Percentiles rank a stretch among this genome's conserved stretches.
Conservation (phyloP, 2,329 filamentous ascomycete genomes). For the Eutypa lata region DNA sequence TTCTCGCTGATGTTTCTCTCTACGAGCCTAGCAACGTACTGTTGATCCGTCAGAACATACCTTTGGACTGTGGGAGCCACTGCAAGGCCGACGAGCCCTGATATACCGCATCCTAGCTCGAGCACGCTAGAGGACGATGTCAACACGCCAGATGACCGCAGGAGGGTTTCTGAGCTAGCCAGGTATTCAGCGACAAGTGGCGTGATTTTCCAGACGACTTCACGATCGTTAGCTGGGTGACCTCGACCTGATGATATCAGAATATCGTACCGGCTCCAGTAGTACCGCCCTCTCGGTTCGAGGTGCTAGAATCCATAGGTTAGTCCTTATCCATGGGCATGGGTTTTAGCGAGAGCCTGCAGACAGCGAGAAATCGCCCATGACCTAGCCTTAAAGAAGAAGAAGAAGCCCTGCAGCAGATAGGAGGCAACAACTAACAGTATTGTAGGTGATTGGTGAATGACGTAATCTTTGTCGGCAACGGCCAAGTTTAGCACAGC, state of each 20-base stretch:
- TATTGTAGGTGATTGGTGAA: constrained; percentile 80
- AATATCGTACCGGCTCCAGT: constrained; percentile 45
- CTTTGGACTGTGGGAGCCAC: constrained; percentile 58
- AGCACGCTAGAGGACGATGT: constrained; percentile 57
- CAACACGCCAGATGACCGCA: constrained; percentile 57
- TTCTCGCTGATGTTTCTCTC: constrained; percentile 73
- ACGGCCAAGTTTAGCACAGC: constrained; percentile 64
- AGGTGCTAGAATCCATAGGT: background rate
- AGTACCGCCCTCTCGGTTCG: constrained; percentile 36
- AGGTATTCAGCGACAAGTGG: constrained; percentile 82
- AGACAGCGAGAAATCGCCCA: background rate
- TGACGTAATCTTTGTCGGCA: constrained; percentile 65
- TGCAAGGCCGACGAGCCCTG: constrained; percentile 71
- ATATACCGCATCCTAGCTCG: constrained; percentile 87
- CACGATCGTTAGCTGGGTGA: background rate
- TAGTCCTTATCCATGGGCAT: constrained; percentile 52
- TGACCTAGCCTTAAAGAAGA: background rate
- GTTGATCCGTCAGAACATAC: constrained; percentile 84
- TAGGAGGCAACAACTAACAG: constrained; percentile 37
- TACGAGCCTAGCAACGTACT: constrained; percentile 77
- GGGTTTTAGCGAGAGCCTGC: background rate
- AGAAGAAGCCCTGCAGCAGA: background rate
- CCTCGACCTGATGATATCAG: background rate
- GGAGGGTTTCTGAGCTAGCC: constrained; percentile 55
- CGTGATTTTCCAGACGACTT: constrained; percentile 89